Conservation (phyloP, 1,284 basidiomycete genomes). For the Cerioporus squamosus region DNA sequence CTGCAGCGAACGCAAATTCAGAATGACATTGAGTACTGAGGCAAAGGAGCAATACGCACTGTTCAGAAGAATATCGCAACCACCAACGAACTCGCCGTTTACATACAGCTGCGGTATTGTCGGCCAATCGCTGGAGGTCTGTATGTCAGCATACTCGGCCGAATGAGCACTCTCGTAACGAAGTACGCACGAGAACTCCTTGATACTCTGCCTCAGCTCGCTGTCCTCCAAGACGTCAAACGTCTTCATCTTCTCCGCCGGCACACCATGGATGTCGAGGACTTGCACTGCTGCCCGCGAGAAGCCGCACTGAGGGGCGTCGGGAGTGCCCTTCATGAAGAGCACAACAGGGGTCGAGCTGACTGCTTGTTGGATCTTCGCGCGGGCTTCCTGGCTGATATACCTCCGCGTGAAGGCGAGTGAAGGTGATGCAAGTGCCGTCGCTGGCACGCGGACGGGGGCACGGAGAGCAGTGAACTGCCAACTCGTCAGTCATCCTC, state of each 20-base stretch:
- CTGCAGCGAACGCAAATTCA: slow-evolving; percentile 41
- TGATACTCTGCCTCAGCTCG: slow-evolving; percentile 85
- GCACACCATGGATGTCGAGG: slow-evolving; percentile 87
- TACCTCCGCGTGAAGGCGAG: slow-evolving; percentile 40
- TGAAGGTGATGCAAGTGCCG: slow-evolving; percentile 24
- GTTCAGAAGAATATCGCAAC: slow-evolving; percentile 92
- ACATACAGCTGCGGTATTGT: slow-evolving; percentile 97
- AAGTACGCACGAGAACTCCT: slow-evolving; percentile 88
- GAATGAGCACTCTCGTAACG: slow-evolving; percentile 31
- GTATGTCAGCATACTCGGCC: slow-evolving; percentile 28
- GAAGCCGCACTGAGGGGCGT: slow-evolving; percentile 84
- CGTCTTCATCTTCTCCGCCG: slow-evolving; percentile 79
- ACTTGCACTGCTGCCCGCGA: slow-evolving; percentile 93
- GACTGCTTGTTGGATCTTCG: slow-evolving; percentile 64
- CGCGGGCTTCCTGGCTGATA: slow-evolving; percentile 49
- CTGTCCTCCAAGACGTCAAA: slow-evolving; percentile 91
- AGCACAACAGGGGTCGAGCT: slow-evolving; percentile 79
- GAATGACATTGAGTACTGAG: background rate
- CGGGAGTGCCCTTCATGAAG: slow-evolving; percentile 91
- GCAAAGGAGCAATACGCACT: slow-evolving; percentile 49
- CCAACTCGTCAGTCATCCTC: background rate
- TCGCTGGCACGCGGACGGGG: slow-evolving; percentile 22
- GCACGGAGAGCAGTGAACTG: slow-evolving; percentile 26
- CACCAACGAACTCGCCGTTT: slow-evolving; percentile 94
- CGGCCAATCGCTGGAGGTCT: slow-evolving; percentile 83